A percentile compares a stretch with the other conserved stretches of the same genome.
Conservation (phyloP, 108 stramenopile species). For the Seminavis robusta region DNA sequence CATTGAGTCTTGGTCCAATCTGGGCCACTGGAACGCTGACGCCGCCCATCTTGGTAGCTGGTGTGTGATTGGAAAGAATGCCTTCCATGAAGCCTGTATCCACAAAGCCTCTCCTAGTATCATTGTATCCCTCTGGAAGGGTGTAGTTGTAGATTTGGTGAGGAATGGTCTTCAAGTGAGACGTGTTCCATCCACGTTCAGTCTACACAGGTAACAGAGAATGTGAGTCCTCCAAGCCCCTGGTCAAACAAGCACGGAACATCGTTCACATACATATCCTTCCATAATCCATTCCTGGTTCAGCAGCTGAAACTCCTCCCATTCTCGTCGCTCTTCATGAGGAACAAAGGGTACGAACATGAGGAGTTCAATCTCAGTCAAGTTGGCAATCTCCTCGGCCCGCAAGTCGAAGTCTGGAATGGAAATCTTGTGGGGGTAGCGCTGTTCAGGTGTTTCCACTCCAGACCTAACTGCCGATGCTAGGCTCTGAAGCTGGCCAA, state of each 20-base stretch:
- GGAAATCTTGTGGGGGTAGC: neutral
- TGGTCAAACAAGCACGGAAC: too few species aligned
- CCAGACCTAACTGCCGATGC: slow-evolving; percentile 17
- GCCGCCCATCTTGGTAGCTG: neutral
- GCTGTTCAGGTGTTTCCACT: too few species aligned
- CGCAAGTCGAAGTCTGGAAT: slow-evolving; percentile 20
- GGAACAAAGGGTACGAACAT: slow-evolving; percentile 16
- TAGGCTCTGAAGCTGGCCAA: slow-evolving; percentile 13
- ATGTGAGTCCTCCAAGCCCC: too few species aligned
- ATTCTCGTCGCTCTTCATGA: neutral
- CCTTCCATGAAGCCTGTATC: slow-evolving; percentile 10
- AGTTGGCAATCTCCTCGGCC: neutral
- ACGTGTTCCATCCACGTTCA: neutral
- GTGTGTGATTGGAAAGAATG: neutral
- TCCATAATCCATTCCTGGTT: slow-evolving; percentile 7
- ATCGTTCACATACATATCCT: too few species aligned
- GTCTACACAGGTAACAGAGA: too few species aligned
- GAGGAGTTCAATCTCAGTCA: slow-evolving; percentile 9
- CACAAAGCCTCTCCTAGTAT: slow-evolving; percentile 1
- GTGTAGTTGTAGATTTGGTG: neutral
- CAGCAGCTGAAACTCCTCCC: too few species aligned
- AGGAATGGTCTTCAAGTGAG: neutral
- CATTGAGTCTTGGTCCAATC: slow-evolving; percentile 5
- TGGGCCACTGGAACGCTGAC: slow-evolving; percentile 13
- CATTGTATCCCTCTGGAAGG: neutral